Conservation (phyloP, 768 basidiomycete species). For the Suillus paluster region DNA sequence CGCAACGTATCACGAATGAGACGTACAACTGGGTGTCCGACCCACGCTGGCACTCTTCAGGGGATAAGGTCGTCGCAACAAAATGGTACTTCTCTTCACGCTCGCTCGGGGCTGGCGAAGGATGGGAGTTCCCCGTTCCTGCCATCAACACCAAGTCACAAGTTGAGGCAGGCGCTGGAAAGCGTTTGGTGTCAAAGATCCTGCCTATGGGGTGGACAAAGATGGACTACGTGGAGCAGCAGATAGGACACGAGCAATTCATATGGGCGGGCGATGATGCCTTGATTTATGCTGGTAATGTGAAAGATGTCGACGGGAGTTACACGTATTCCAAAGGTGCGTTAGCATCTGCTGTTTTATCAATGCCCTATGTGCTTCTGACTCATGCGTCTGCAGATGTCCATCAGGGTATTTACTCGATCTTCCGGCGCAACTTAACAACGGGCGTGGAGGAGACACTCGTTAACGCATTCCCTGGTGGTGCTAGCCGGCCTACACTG, state of each 20-base stretch:
- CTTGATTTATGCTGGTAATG: constrained; percentile 70
- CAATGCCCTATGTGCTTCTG: not conserved
- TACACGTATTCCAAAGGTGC: constrained; percentile 73
- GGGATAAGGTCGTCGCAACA: constrained; percentile 65
- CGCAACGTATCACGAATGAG: constrained; percentile 66
- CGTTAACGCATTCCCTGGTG: constrained; percentile 63
- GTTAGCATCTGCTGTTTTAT: not conserved
- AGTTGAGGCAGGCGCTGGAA: constrained; percentile 48
- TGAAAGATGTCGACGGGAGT: constrained; percentile 46
- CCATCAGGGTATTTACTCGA: constrained; percentile 71
- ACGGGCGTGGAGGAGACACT: constrained; percentile 54
- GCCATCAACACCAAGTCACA: constrained; percentile 13
- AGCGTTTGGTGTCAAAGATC: constrained; percentile 55
- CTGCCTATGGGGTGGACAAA: constrained; percentile 66
- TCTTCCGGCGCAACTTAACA: constrained; percentile 69
- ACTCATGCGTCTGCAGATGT: constrained; percentile 49
- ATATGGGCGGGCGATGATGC: constrained; percentile 63
- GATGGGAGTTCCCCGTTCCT: constrained; percentile 68
- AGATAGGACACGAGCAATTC: constrained; percentile 75
- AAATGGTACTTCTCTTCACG: constrained; percentile 76
- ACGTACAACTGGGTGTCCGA: constrained; percentile 75
- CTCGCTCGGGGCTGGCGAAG: constrained; percentile 73
- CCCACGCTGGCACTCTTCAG: constrained; percentile 71
- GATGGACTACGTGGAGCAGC: constrained; percentile 65
- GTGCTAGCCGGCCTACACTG: constrained; percentile 74